Evolutionary conservation across 2,329 filamentous ascomycete species (phyloP), one percentile per base, ranked within the genome.

Genomic region (Microascus cirrosus): DNA sequence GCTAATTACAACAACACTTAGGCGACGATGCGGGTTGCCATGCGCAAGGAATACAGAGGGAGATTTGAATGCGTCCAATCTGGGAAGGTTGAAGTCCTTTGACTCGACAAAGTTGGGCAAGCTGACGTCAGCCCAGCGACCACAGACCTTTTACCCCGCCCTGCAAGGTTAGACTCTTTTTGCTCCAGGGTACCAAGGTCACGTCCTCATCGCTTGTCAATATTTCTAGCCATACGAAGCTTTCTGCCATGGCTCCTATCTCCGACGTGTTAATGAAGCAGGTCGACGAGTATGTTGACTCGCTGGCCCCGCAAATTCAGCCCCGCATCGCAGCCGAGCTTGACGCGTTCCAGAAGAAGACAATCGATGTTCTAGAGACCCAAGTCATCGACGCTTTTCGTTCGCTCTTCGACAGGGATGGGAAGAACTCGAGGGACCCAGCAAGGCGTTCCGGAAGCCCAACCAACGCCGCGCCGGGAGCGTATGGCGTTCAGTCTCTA

Each of bases 231-330:
- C 8, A 32, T 32, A 32, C 4, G 4, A 32, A 18, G 13, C 39
- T 45, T 18, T n/a, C 50, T 35, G 58, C 50, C 25, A 73, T 73
- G 71, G 70, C 71, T 61, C 70, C 68, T n/a, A 62, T 76, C 22
- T 71, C 73, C 53, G 73, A 75, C 53, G 71, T 74, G 34, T 59
- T 76, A 59, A 71, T 74, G 67, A 68, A 69, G 53, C 72, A 75
- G 60, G 70, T 76, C 2, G 74, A 76, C 67, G 69, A 74, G 18
- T 76, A 76, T 55, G 73, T 76, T 64, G 74, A 76, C 68, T 75
- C 73, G 0, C 72, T 76, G 3, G 72, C 71, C 1, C 74, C 74
- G 6, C 71, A 76, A 62, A 75, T 76, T 57, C 72, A 75, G 60
- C 73, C 74, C 64, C 73, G 72, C 69, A 74, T 77, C 65, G 66